phyloP scores from a whole-genome alignment of 192 early-diverging fungal genomes.

The Podila horticola region DNA sequence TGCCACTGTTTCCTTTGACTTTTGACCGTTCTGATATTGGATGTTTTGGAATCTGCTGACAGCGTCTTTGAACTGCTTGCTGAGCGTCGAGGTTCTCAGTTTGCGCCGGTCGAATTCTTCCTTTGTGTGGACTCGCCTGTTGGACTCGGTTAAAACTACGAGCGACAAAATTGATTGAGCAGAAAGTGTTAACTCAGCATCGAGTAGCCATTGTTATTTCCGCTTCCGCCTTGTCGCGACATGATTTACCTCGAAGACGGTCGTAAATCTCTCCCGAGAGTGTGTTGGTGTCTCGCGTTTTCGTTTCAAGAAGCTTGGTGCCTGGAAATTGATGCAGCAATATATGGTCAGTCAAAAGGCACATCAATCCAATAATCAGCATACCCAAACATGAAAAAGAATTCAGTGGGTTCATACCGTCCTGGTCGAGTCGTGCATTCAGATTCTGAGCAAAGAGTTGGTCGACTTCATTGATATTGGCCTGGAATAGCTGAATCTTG shows the following conservation, averaged over 20 bases:
- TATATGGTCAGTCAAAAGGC: neutral
- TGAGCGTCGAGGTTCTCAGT: slow-evolving; percentile 39
- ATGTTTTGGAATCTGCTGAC: slow-evolving; percentile 30
- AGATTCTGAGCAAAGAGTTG: slow-evolving; percentile 36
- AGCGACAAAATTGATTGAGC: neutral
- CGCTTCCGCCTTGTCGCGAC: neutral
- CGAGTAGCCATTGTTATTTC: neutral
- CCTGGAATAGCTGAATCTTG: slow-evolving; percentile 49
- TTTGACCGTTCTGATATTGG: slow-evolving; percentile 47
- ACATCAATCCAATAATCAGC: neutral
- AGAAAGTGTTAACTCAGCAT: neutral
- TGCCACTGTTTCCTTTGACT: slow-evolving; percentile 36
- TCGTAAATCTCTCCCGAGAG: slow-evolving; percentile 48
- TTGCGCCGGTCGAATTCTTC: slow-evolving; percentile 49
- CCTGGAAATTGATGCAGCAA: neutral
- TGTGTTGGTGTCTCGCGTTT: slow-evolving; percentile 23
- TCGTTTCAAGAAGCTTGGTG: slow-evolving; percentile 25
- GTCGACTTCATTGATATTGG: slow-evolving; percentile 38
- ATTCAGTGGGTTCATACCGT: slow-evolving; percentile 3
- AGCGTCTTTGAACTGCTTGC: slow-evolving; percentile 47
- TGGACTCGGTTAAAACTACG: slow-evolving; percentile 29
- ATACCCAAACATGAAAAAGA: neutral
- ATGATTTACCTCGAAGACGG: slow-evolving; percentile 35
- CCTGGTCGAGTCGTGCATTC: slow-evolving; percentile 7
- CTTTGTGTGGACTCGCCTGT: slow-evolving; percentile 29